Evolutionary conservation across 805 yeast species (phyloP), one percentile per base, ranked within the genome.

Genomic region (Candida parachauliodes): DNA sequence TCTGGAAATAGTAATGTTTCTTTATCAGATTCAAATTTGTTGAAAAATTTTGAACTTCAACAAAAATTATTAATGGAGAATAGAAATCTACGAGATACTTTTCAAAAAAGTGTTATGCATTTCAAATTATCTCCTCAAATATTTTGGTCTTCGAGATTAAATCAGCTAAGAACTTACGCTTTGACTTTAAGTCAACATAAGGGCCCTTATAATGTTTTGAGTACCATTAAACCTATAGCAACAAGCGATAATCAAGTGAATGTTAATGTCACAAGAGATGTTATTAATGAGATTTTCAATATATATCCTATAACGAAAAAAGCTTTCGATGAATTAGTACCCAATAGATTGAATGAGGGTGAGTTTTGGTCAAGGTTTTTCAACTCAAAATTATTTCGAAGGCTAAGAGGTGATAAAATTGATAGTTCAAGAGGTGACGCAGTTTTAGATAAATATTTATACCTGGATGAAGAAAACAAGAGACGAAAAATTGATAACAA

Each of bases 301-400:
- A 95, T 91, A 42, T 93, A 91, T 53, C 98, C 98, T 0, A 78
- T 89, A 26, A 94, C 93, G 18, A 78, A 86, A 43, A 78, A 76
- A 45, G 98, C 98, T 0, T 93, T 85, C 53, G 81, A 78, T 42
- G 98, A 93, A 38, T 81, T 81, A 41, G 98, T 93, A 4, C 98
- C 98, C 1, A 50, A 44, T 10, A 81, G 82, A 44, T 70, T 93
- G 37, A 74, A 77, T 33, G 98, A 93, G 56, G 89, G 91, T 28
- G 95, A 85, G 53, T 93, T 93, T 51, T 93, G 98, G 98, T 87
- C 95, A 8, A 68, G 97, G 44, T 93, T 93, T 52, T 93, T 93
- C 70, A 81, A 87, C 51, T 88, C 97, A 0, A 83, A 88, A 50
- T 65, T 93, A 43, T 93, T 89, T 53, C 72, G 96, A 47, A 77